phyloP scores from a whole-genome alignment of 306 rosid species.

The Ziziphus jujuba region DNA sequence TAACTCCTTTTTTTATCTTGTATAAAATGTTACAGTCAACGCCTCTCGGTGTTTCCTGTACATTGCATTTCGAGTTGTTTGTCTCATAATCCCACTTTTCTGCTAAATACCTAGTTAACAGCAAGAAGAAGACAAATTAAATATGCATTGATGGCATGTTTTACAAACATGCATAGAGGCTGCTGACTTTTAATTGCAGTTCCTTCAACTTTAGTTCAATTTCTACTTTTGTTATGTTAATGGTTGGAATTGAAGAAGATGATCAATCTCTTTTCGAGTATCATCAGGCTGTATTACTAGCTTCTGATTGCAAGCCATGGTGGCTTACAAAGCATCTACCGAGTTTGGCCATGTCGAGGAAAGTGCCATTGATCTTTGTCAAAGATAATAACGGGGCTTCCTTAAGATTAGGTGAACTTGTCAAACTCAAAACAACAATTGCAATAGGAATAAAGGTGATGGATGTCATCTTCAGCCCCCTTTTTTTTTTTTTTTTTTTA shows the following conservation, averaged over 20 bases:
- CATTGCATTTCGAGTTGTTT: too few species aligned
- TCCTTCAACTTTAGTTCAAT: not conserved
- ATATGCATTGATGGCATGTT: too few species aligned
- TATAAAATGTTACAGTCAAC: too few species aligned
- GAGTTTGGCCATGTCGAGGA: constrained; percentile 66
- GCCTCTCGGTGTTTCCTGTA: not conserved
- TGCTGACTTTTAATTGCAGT: too few species aligned
- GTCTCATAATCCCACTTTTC: too few species aligned
- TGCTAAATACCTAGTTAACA: too few species aligned
- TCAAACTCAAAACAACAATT: constrained; percentile 73
- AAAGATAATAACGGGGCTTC: constrained; percentile 66
- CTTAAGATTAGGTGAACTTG: constrained; percentile 71
- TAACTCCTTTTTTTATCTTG: too few species aligned
- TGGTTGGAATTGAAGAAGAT: not conserved
- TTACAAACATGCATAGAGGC: too few species aligned
- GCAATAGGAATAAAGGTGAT: constrained; percentile 82
- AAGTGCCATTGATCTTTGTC: constrained; percentile 61
- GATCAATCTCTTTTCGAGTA: not conserved
- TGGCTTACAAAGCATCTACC: constrained; percentile 83
- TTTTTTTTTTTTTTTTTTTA: not conserved
- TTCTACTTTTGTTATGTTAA: not conserved
- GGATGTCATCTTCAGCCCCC: not conserved
- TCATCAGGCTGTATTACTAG: constrained; percentile 60
- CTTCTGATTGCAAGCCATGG: constrained; percentile 67
- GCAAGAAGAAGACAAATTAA: too few species aligned